phyloP scores from a whole-genome alignment of 305 asterid species.

The Rubia balearica region DNA sequence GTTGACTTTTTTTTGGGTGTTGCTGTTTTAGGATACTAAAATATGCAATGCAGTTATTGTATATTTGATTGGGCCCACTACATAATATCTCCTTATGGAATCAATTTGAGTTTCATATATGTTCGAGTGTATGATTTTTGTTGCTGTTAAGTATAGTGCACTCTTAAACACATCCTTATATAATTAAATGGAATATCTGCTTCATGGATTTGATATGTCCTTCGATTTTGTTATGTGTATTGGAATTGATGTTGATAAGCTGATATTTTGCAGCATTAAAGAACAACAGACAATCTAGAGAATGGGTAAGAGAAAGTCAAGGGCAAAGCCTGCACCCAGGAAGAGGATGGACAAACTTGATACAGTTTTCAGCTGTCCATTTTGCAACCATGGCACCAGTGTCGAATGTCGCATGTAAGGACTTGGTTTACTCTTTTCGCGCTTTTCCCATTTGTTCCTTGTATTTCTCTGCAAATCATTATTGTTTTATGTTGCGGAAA shows the following conservation, averaged over 20 bases:
- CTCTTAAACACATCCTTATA: background rate
- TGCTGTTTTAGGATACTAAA: background rate
- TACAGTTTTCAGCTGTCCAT: slow-evolving; percentile 93
- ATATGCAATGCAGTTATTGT: too few relatives aligned
- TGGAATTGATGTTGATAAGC: background rate
- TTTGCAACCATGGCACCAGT: slow-evolving; percentile 86
- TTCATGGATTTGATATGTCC: background rate
- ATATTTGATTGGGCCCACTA: too few relatives aligned
- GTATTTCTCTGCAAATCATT: background rate
- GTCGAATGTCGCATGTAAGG: slow-evolving; percentile 89
- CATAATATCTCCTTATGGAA: too few relatives aligned
- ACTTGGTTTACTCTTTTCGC: background rate
- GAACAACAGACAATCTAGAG: slow-evolving; percentile 21
- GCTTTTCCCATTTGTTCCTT: background rate
- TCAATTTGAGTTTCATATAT: background rate
- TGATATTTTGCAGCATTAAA: background rate
- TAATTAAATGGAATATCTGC: background rate
- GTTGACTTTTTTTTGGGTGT: background rate
- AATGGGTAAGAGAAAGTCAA: slow-evolving; percentile 98
- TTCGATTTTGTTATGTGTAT: background rate
- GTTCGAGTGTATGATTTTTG: background rate
- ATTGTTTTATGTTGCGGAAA: too few relatives aligned
- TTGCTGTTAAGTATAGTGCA: background rate
- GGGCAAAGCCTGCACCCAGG: slow-evolving; percentile 87
- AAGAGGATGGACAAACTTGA: slow-evolving; percentile 95